Evolutionary conservation across 2,329 filamentous ascomycete species (phyloP), one percentile per base, ranked within the genome.

Genomic region (Aureobasidium sp.): DNA sequence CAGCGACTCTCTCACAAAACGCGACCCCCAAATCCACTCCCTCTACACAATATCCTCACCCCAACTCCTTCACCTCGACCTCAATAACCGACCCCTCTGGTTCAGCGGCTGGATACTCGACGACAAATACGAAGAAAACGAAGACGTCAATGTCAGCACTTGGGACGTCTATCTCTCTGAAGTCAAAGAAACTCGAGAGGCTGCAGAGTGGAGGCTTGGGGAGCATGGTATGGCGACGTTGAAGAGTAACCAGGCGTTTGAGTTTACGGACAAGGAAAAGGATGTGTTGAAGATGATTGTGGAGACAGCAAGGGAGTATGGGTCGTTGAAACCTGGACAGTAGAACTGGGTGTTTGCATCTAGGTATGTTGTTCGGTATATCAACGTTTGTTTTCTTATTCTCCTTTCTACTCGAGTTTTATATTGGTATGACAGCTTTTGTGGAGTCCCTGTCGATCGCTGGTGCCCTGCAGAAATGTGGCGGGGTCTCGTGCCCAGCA

Each of bases 51-150:
- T 78, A 51, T 78, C 76, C 65, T 71, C 74, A 0, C 75, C 76
- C 1, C 77, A 79, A 63, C 71, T 78, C 4, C 69, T 78, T 2
- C 77, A 79, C 63, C 69, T 78, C 9, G 75, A 75, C 57, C 49
- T 67, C 8, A 69, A 72, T 13, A 74, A 72, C 25, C 72, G 66
- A 57, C 76, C 76, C 1, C 68, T 78, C 1, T 78, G 77, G 76
- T 78, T 78, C 69, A 79, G 78, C 63, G 76, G 76, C 54, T 78
- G 76, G 73, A 66, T 75, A 15, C 65, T 77, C 7, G 68, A 69
- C 40, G 75, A 74, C 66, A 79, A 78, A 60, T 77, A 55, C 50
- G 60, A 74, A 63, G 70, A 71, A n/a, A 67, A 68, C 42, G 66
- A 70, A 33, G 65, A 71, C 57, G 70, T 70, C 55, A 67, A 69